These are phyloP conservation scores for Hericium erinaceus DNA, from an alignment of 768 basidiomycete genomes.

Conservation along the genomic window DNA sequence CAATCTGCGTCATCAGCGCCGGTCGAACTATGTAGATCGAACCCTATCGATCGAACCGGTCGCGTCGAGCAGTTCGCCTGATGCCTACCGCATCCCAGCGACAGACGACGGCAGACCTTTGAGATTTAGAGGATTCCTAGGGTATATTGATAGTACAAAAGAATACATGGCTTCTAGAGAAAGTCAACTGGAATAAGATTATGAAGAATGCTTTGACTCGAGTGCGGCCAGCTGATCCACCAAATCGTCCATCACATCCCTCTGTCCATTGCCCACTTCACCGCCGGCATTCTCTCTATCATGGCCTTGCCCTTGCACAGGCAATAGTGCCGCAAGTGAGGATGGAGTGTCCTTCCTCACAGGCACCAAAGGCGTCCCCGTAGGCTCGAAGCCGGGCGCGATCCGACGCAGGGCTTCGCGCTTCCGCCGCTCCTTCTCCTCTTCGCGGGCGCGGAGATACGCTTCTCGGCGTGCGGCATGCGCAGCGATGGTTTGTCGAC, in stretches of 20 bases:
- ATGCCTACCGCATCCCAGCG: too few relatives aligned
- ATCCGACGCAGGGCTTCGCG: slow-evolving; percentile 64
- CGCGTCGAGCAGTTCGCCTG: too few relatives aligned
- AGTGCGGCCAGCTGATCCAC: slow-evolving; percentile 9
- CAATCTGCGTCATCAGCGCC: too few relatives aligned
- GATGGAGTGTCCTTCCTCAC: background rate
- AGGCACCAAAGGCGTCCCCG: slow-evolving; percentile 6
- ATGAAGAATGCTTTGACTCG: background rate
- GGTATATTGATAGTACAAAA: too few relatives aligned
- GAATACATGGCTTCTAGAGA: too few relatives aligned
- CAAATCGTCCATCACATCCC: slow-evolving; percentile 15
- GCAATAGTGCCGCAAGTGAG: too few relatives aligned
- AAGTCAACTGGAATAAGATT: too few relatives aligned
- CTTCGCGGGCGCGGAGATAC: slow-evolving; percentile 59
- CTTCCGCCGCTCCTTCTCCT: slow-evolving; percentile 61
- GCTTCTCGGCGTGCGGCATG: slow-evolving; percentile 61
- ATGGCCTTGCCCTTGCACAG: too few relatives aligned
- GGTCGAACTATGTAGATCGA: too few relatives aligned
- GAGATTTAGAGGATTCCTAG: too few relatives aligned
- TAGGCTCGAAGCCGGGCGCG: slow-evolving; percentile 70
- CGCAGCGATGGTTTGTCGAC: slow-evolving; percentile 55
- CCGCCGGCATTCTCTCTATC: background rate
- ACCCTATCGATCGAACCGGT: too few relatives aligned
- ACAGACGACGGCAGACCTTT: too few relatives aligned
- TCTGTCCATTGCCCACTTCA: background rate